Evolutionary conservation across 2,329 filamentous ascomycete species (phyloP), one percentile per base, ranked within the genome.

Genomic region (Emergomyces africanus): DNA sequence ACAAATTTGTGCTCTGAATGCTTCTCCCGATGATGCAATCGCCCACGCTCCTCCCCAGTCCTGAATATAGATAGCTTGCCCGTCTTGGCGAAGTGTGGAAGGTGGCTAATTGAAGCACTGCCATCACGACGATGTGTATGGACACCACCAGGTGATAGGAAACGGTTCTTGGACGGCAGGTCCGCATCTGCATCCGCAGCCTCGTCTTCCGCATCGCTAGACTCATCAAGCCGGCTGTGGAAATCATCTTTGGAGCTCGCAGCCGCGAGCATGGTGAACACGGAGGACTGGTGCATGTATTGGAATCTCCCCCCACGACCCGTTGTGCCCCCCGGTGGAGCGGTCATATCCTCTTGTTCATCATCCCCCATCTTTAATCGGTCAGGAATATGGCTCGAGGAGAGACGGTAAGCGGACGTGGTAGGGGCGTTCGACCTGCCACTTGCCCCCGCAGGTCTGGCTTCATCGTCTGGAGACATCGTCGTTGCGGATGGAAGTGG

Each of bases 261-360:
- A 18, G 90, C 89, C 6, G 91, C 89, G 65, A 97, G 91, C 74
- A 97, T 83, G 58, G 90, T 90, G 71, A 96, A 95, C 59, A 97
- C 86, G 64, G 89, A 95, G 64, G 89, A 95, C 78, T 96, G 91
- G 72, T 96, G 94, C 85, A 95, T 89, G 68, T 90, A 89, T 61
- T 79, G 74, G 54, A 77, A 69, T 49, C 76, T 74, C 57, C 74
- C 70, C 59, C 74, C 74, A 41, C 69, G 67, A 25, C 54, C 71
- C 15, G 65, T 65, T 57, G 63, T 63, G 46, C 65, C 68, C 39
- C 64, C 67, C n/a, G 77, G 79, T 1, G 81, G 78, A 56, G 81
- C 81, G 15, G 81, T 82, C 61, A 81, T 81, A 68, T 85, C 83
- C 44, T 83, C 79, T 20, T 85, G 76, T 5, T 77, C 79, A 71